Conservation (phyloP, 306 rosid species). For the Astragalus glycyphyllos region DNA sequence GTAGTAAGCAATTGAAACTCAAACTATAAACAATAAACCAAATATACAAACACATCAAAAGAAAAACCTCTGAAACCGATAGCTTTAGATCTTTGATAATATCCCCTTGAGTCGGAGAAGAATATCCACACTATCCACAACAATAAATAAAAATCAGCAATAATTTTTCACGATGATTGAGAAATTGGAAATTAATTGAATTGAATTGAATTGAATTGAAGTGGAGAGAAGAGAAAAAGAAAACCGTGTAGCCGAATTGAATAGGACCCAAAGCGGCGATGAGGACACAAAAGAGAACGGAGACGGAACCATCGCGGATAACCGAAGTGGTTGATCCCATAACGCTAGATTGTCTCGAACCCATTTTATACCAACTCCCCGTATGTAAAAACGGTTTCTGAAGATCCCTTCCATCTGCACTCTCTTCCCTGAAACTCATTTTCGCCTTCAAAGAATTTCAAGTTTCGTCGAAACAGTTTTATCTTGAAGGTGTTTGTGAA, state of each 20-base stretch:
- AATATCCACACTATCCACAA: slow-evolving; percentile 68
- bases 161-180: not conserved
- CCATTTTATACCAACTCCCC: slow-evolving; percentile 89
- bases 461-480: not conserved
- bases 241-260: slow-evolving; percentile 84
- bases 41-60: not conserved
- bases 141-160: not conserved
- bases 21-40: not conserved
- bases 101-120: slow-evolving; percentile 77
- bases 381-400: slow-evolving; percentile 83
- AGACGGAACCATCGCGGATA: slow-evolving; percentile 71
- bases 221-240: not conserved
- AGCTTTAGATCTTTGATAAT: slow-evolving; percentile 69
- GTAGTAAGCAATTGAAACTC: not conserved
- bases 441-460: not conserved
- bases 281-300: slow-evolving; percentile 86
- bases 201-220: not conserved
- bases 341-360: slow-evolving; percentile 73
- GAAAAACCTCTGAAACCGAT: slow-evolving; percentile 69
- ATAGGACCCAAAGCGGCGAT: slow-evolving; percentile 85
- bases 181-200: too few species aligned
- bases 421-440: slow-evolving; percentile 44
- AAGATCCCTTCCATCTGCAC: slow-evolving; percentile 63
- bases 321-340: slow-evolving; percentile 61
- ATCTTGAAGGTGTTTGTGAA: slow-evolving; percentile 5